Evolutionary conservation across 345 rosid species (phyloP), one percentile per base, ranked within the genome.

Genomic region (Eucalyptus paniculata): DNA sequence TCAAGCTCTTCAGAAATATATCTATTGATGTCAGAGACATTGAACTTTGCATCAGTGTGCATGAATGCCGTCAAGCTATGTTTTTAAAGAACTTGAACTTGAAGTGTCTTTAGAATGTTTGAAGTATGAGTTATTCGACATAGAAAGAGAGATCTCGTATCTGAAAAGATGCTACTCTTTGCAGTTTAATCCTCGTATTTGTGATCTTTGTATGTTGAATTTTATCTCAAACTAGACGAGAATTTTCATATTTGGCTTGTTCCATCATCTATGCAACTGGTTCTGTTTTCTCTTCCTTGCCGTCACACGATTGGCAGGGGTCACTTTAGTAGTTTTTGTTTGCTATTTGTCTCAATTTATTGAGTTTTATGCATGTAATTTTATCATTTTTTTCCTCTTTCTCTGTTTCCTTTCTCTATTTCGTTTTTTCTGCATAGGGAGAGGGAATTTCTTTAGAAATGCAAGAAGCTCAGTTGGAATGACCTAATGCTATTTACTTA

Each of bases 51-150:
- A 15, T 65, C 19, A n/a, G 37, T 4, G 77, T 15, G 37, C 37
- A 15, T n/a, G 21, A 65, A 65, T 62, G 37, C 0, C 0, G 10
- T 65, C 37, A 2, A n/a, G 19, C 37, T 65, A 18, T 62, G 19
- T 62, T 30, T 30, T 2, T 45, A 3, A 30, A 8, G 11, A 65
- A 37, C 77, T 65, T n/a, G 10, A 65, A 65, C 37, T n/a, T 13
- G 40, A n/a, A 65, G 11, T 1, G 3, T 65, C 21, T 15, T 15
- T 65, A 67, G 4, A 32, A 32, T 1, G 0, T 32, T 16, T 0
- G 6, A 67, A 32, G 80, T 32, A 17, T 1, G 6, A 67, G 23
- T 0, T 1, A 0, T 67, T 67, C 24, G 9, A 32, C 80, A 32
- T 0, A 9, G 42, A 32, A 17, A 67, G 24, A 67, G 12, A 67